Evolutionary conservation across 495 filamentous ascomycete species (phyloP).

Genomic region (Tuber microsphaerosporum): DNA sequence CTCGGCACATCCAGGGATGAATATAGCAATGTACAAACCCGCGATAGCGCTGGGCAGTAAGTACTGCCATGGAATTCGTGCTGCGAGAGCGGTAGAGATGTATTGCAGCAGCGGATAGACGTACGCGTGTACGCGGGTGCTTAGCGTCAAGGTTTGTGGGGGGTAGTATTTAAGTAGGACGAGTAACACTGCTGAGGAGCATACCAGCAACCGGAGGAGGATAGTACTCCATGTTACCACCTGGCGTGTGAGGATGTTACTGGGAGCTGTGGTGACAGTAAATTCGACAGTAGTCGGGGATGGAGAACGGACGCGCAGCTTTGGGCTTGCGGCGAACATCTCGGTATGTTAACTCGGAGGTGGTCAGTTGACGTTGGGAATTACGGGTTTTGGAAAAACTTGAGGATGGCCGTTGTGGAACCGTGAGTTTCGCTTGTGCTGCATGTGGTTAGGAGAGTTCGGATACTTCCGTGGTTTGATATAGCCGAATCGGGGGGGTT

Average conservation of each 20-base stretch:
- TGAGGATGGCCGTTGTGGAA: background rate
- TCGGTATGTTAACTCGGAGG: background rate
- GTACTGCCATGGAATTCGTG: constrained; percentile 15
- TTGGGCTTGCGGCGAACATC: constrained; percentile 45
- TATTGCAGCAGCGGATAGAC: constrained; percentile 30
- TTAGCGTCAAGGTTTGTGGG: constrained; percentile 19
- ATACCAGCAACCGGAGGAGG: constrained; percentile 45
- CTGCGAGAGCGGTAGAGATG: constrained; percentile 17
- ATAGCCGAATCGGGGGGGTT: background rate
- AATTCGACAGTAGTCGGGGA: constrained; percentile 82
- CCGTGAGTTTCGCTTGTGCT: background rate
- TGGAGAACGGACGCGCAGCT: constrained; percentile 62
- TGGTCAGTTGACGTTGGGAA: background rate
- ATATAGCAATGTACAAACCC: constrained; percentile 43
- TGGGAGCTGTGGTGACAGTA: constrained; percentile 62
- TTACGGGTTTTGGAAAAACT: background rate
- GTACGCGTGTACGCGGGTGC: constrained; percentile 22
- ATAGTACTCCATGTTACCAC: constrained; percentile 44
- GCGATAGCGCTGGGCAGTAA: constrained; percentile 14
- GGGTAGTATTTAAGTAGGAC: constrained; percentile 32
- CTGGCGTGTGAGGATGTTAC: constrained; percentile 20
- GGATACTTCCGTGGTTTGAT: background rate
- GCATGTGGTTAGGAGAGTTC: background rate
- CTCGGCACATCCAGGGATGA: constrained; percentile 51
- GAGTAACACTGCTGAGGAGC: constrained; percentile 44